Percentiles rank a stretch among this genome's conserved stretches.
Conservation (phyloP, 768 basidiomycete genomes). For the Amyloporia xantha region DNA sequence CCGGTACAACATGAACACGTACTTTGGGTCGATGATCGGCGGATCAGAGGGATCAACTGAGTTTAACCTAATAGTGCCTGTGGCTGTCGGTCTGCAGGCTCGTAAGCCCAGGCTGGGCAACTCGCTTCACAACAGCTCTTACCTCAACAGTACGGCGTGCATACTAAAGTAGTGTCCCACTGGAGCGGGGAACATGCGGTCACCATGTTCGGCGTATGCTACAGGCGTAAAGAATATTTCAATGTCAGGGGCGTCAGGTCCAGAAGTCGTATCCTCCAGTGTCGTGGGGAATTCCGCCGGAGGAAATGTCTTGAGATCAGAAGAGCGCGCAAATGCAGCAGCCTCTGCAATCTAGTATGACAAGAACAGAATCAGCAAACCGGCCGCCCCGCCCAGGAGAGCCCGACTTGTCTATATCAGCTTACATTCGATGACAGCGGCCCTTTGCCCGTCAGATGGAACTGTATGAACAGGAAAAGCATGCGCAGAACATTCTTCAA, state of each 20-base stretch:
- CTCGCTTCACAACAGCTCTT: neutral
- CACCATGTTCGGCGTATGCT: constrained; percentile 16
- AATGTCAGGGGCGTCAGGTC: constrained; percentile 28
- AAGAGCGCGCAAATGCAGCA: constrained; percentile 47
- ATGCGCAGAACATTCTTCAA: constrained; percentile 2
- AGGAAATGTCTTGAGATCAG: constrained; percentile 41
- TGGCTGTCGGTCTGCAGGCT: constrained; percentile 35
- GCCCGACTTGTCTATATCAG: no score
- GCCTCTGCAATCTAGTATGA: constrained; percentile 33
- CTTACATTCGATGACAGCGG: constrained; percentile 49
- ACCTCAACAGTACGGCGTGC: constrained; percentile 27
- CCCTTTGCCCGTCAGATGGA: constrained; percentile 39
- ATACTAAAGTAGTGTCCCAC: constrained; percentile 17
- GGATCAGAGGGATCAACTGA: constrained; percentile 35
- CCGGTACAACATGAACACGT: constrained; percentile 7
- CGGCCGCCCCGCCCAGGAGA: no score
- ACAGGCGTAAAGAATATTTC: constrained; percentile 26
- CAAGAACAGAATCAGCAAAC: neutral
- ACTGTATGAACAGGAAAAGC: constrained; percentile 28
- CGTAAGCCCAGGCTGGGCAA: neutral
- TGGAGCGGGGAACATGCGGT: constrained; percentile 3
- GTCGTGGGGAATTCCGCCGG: neutral
- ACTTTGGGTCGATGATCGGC: constrained; percentile 41
- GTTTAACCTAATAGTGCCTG: constrained; percentile 33
- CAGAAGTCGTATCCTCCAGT: constrained; percentile 26